phyloP scores from a whole-genome alignment of 2,329 filamentous ascomycete species.

The Pyrenochaeta sp. region DNA sequence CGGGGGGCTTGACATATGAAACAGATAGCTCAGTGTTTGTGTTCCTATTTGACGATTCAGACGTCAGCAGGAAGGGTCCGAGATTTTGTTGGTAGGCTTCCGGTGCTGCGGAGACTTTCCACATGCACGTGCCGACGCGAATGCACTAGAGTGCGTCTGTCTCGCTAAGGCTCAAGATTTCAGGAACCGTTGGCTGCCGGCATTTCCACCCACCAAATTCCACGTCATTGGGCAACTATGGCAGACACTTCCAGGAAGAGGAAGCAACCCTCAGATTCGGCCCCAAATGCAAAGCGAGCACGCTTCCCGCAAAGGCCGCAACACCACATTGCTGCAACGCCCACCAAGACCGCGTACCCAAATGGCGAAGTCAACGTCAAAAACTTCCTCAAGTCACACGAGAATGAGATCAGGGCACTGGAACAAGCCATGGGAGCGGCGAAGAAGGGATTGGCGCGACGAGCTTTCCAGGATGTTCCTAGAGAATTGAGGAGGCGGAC shows the following conservation, averaged over 20 bases:
- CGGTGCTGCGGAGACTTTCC: slow-evolving; percentile 1
- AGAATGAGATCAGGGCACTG: slow-evolving; percentile 88
- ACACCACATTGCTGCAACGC: slow-evolving; percentile 39
- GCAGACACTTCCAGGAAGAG: slow-evolving; percentile 35
- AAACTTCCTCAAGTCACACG: slow-evolving; percentile 82
- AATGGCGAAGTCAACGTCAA: slow-evolving; percentile 85
- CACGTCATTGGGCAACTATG: slow-evolving; percentile 13
- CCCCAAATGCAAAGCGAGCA: slow-evolving; percentile 29
- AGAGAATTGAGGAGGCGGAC: slow-evolving; percentile 84
- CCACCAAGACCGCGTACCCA: slow-evolving; percentile 61
- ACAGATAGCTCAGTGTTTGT: slow-evolving; percentile 13
- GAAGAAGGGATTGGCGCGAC: slow-evolving; percentile 68
- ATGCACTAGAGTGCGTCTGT: slow-evolving; percentile 11
- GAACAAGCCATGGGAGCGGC: slow-evolving; percentile 82
- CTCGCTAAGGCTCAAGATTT: slow-evolving; percentile 11
- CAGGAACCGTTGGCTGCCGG: slow-evolving; percentile 21
- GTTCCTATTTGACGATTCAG: slow-evolving; percentile 7
- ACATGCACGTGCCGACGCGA: slow-evolving; percentile 19
- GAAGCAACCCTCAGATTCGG: slow-evolving; percentile 24
- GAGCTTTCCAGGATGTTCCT: slow-evolving; percentile 92
- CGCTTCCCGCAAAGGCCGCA: slow-evolving; percentile 37
- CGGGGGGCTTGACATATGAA: slow-evolving; percentile 16
- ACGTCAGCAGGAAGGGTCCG: slow-evolving; percentile 11
- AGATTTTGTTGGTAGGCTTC: slow-evolving; percentile 3
- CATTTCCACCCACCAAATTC: slow-evolving; percentile 4